phyloP scores from a whole-genome alignment of 2,329 filamentous ascomycete species.

The Botryotinia convoluta region DNA sequence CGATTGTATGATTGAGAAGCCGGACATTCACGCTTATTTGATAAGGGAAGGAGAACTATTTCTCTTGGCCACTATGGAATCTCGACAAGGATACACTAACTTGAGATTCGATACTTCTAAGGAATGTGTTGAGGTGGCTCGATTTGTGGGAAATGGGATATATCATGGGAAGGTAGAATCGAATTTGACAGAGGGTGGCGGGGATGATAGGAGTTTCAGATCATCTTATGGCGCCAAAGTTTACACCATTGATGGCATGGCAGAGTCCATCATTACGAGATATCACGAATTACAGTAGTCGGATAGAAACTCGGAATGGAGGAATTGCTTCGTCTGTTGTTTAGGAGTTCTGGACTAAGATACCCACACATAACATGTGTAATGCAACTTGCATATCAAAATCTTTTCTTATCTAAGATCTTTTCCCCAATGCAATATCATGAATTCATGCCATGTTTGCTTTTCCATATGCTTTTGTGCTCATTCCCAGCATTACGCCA shows the following conservation, averaged over 20 bases:
- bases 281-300: conserved; percentile 6
- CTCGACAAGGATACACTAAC: neutral
- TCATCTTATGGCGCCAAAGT: neutral
- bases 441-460: conserved; percentile 6
- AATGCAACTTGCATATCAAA: conserved; percentile 14
- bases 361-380: conserved; percentile 17
- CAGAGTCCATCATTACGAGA: neutral
- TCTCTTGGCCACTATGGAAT: neutral
- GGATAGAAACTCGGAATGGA: conserved; percentile 12
- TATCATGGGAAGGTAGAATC: neutral
- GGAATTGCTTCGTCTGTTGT: conserved; percentile 13
- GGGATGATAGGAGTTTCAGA: neutral
- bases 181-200: neutral
- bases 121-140: no score
- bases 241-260: neutral
- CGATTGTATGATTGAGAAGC: neutral
- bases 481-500: conserved; percentile 1
- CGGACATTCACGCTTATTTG: neutral
- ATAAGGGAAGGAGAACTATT: no score
- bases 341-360: conserved; percentile 16
- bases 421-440: conserved; percentile 1
- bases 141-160: no score
- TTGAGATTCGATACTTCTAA: neutral
- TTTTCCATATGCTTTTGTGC: conserved; percentile 8
- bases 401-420: neutral